A percentile compares a stretch with the other conserved stretches of the same genome.
Evolutionary conservation across 305 asterid genomes (phyloP).

Genomic region (Andrographis paniculata): DNA sequence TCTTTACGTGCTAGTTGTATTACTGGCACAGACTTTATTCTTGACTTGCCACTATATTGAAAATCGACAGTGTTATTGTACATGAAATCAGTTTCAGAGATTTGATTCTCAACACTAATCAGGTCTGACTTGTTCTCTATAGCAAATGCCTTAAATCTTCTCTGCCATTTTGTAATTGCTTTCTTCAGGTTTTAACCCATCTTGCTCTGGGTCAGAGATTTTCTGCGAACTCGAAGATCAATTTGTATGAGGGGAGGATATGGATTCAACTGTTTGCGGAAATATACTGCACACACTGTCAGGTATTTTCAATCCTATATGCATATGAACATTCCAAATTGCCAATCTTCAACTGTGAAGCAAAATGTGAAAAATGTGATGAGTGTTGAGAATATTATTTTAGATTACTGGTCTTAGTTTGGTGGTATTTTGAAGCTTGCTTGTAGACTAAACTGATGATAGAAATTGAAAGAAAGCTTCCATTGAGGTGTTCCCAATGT

Average conservation of each 20-base stretch:
- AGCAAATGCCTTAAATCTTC: not conserved
- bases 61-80: constrained; percentile 5
- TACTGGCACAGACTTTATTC: constrained; percentile 4
- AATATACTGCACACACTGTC: not conserved
- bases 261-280: not conserved
- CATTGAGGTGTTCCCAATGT: constrained; percentile 12
- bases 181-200: not conserved
- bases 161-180: not conserved
- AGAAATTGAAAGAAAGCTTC: constrained; percentile 10
- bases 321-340: too few relatives aligned
- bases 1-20: constrained; percentile 10
- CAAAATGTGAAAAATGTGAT: not conserved
- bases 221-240: not conserved
- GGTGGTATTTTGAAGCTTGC: constrained; percentile 4
- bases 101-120: not conserved
- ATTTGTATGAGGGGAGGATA: not conserved
- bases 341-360: too few relatives aligned
- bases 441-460: not conserved
- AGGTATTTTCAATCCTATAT: not conserved
- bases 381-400: not conserved
- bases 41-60: constrained; percentile 2
- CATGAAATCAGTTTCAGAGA: not conserved
- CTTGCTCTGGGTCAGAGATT: not conserved
- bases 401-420: not conserved
- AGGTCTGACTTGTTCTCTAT: not conserved